Evolutionary conservation across 257 asterid species (phyloP).

Genomic region (Solanum paucissectum): DNA sequence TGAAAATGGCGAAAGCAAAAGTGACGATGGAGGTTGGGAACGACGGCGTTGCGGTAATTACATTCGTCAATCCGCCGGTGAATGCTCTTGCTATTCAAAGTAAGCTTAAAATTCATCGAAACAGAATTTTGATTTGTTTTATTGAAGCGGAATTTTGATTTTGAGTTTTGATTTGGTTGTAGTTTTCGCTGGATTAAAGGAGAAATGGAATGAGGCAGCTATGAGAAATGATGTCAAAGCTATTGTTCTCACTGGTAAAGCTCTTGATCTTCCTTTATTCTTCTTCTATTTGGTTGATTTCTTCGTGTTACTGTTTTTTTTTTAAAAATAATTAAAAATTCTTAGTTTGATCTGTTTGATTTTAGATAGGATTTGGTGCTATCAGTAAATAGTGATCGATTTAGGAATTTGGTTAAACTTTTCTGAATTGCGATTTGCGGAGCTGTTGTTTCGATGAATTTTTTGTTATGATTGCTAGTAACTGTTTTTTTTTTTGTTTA

Average conservation of each 20-base stretch:
- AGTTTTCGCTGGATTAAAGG: constrained; percentile 69
- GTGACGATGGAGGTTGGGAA: constrained; percentile 81
- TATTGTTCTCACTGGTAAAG: constrained; percentile 63
- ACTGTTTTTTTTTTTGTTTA: background rate
- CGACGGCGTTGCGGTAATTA: constrained; percentile 84
- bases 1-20: constrained; percentile 30
- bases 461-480: background rate
- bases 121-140: background rate
- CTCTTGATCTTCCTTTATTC: background rate
- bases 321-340: background rate
- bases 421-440: background rate
- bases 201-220: constrained; percentile 54
- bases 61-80: constrained; percentile 78
- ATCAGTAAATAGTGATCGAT: background rate
- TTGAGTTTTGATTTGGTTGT: background rate
- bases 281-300: background rate
- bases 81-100: constrained; percentile 71
- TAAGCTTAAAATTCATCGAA: constrained; percentile 10
- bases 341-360: background rate
- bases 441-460: background rate
- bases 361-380: background rate
- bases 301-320: background rate
- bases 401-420: background rate
- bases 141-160: background rate
- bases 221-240: constrained; percentile 79